Evolutionary conservation across 306 rosid genomes (phyloP), one percentile per base, ranked within the genome.

Genomic region (Rosa persica): DNA sequence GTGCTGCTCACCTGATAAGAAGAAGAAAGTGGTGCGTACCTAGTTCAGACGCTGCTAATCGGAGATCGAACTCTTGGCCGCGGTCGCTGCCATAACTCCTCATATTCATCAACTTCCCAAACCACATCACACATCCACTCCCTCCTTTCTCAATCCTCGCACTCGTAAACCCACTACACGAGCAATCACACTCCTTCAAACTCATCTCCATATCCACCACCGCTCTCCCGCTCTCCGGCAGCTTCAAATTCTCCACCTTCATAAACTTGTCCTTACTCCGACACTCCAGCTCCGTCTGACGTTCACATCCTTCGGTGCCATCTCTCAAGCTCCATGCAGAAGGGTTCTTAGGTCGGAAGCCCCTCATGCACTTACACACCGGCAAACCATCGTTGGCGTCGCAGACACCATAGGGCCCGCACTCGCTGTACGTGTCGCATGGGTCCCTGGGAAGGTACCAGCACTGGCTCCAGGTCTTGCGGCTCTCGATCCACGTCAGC

Each of bases 371-470:
- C 39, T 58, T n/a, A 75, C 97, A 94, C 38, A 88, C 86, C 19
- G 93, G 97, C 0, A 91, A 89, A 19, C 83, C 81, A 12, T 30
- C 36, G 36, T 91, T 83, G 0, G 85, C 3, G 40, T 93, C 89
- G 11, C 98, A 93, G 0, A 88, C 46, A 0, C 95, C 95, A 13
- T 69, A 88, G 0, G 97, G 83, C 42, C 93, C 98, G 46, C 98
- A 93, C 46, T 36, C 78, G 5, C 0, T 68, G 73, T 87, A 92
- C 25, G 0, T 0, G 76, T 91, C 89, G 42, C 91, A 88, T 60
- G 86, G 97, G 75, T 92, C 97, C 30, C 89, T 89, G 0, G 90
- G 89, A 0, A 89, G 86, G 58, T 83, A 92, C 93, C 92, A 90
- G 76, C 83, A 90, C 47, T 0, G 38, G 61, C 49, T 85, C 97